Conservation (phyloP, 2,329 filamentous ascomycete species). For the Knufia petricola region DNA sequence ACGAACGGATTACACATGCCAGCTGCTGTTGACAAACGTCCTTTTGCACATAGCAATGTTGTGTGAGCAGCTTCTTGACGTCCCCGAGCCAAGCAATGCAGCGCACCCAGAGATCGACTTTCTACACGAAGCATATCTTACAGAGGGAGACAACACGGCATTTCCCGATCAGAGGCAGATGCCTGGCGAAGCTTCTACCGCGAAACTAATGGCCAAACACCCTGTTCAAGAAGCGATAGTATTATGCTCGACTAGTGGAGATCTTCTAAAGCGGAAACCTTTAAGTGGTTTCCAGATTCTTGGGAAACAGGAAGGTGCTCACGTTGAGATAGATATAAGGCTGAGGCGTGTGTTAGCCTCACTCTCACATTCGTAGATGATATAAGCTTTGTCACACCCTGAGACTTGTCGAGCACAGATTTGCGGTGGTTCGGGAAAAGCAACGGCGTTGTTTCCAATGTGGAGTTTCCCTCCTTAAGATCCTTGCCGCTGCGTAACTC, state of each 20-base stretch:
- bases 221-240: constrained; percentile 12
- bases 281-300: constrained; percentile 19
- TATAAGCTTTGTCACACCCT: background rate
- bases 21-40: constrained; percentile 21
- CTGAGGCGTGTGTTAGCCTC: constrained; percentile 13
- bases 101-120: background rate
- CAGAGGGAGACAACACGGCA: background rate
- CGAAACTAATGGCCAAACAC: background rate
- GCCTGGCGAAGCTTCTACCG: background rate
- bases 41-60: constrained; percentile 16
- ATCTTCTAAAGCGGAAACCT: constrained; percentile 20
- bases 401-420: background rate
- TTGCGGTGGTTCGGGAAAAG: background rate
- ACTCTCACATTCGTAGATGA: background rate
- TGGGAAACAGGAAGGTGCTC: constrained; percentile 19
- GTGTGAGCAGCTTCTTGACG: constrained; percentile 15
- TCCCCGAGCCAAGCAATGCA: background rate
- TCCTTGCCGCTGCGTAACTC: background rate
- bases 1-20: constrained; percentile 20
- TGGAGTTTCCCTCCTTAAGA: background rate
- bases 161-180: background rate
- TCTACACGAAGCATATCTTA: background rate
- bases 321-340: constrained; percentile 19
- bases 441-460: background rate
- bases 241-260: constrained; percentile 13